Percentiles rank a stretch among this genome's conserved stretches.
These are phyloP conservation scores for Solanum chacoense DNA, from an alignment of 305 asterid genomes.

Conservation along the genomic window DNA sequence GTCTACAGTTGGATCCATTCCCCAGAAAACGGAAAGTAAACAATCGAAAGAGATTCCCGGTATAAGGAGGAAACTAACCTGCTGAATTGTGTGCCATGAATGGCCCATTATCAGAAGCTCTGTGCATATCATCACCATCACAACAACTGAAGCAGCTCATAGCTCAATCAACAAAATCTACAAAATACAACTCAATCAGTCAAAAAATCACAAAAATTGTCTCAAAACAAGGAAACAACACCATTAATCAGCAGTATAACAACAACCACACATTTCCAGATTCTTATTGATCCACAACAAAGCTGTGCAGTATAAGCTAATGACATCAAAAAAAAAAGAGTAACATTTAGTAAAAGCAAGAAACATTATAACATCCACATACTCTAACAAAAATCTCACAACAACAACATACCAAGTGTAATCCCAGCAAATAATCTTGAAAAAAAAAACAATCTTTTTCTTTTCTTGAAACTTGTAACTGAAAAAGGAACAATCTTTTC, in stretches of 20 bases:
- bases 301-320: not conserved
- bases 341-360: not conserved
- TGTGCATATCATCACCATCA: constrained; percentile 44
- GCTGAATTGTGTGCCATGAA: constrained; percentile 35
- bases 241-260: no score
- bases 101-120: constrained; percentile 51
- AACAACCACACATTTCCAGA: not conserved
- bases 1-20: not conserved
- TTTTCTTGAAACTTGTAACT: not conserved
- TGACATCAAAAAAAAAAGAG: not conserved
- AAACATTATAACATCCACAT: not conserved
- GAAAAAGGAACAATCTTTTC: not conserved
- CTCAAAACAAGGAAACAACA: not conserved
- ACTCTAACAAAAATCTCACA: not conserved
- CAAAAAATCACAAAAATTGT: not conserved
- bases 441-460: not conserved
- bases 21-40: not conserved
- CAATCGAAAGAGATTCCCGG: not conserved
- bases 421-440: not conserved
- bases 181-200: not conserved
- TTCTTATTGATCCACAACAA: not conserved
- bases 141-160: constrained; percentile 82
- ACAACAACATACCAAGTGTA: not conserved
- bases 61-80: constrained; percentile 29
- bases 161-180: constrained; percentile 3